Conservation (phyloP, 2,329 filamentous ascomycete species). For the Clarireedia hainanense region DNA sequence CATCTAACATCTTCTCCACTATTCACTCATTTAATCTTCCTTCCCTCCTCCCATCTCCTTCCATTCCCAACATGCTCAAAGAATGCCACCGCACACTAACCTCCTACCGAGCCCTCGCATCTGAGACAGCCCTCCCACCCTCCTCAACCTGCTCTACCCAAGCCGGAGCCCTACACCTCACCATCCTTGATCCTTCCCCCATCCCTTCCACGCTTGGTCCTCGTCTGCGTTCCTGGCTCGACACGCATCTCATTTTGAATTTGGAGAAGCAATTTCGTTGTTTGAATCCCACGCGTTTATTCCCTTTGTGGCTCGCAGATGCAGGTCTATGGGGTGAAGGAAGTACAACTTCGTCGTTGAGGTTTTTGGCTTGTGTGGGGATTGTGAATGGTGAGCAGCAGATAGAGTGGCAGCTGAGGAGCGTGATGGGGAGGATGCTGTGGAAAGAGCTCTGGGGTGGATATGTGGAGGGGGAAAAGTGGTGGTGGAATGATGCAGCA, state of each 20-base stretch:
- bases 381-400: conserved; percentile 20
- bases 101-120: conserved; percentile 20
- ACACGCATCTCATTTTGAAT: conserved; percentile 50
- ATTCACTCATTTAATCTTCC: conserved; percentile 49
- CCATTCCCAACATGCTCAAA: conserved; percentile 48
- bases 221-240: conserved; percentile 51
- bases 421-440: conserved; percentile 46
- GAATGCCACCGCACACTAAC: conserved; percentile 49
- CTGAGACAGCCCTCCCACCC: not conserved
- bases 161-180: conserved; percentile 48
- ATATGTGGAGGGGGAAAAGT: conserved; percentile 31
- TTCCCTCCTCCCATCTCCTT: conserved; percentile 45
- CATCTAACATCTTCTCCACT: conserved; percentile 36
- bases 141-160: not conserved
- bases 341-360: conserved; percentile 17
- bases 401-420: conserved; percentile 38
- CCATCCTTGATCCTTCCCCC: conserved; percentile 56
- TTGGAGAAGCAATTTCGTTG: conserved; percentile 52
- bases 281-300: conserved; percentile 47
- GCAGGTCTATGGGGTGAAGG: conserved; percentile 40
- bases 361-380: conserved; percentile 19
- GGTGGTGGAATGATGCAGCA: conserved; percentile 55
- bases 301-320: conserved; percentile 52
- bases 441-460: conserved; percentile 55
- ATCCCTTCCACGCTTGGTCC: conserved; percentile 48